phyloP scores from a whole-genome alignment of 2,329 filamentous ascomycete species.

The Cercospora citrullina region DNA sequence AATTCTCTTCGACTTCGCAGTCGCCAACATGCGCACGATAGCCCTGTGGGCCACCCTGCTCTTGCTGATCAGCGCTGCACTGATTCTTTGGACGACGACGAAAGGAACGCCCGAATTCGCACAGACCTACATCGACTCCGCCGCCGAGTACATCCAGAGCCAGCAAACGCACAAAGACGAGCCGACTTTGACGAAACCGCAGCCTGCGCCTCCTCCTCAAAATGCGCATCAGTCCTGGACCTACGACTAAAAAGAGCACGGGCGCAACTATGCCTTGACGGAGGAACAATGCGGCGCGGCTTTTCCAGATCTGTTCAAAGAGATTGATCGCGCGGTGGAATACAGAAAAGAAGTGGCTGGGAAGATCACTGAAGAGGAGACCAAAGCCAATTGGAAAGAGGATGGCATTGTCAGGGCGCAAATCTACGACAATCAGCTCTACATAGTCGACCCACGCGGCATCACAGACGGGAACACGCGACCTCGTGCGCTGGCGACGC shows the following conservation, averaged over 20 bases:
- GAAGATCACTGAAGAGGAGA: constrained; percentile 29
- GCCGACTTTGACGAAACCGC: neutral
- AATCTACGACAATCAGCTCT: constrained; percentile 36
- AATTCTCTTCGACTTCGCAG: neutral
- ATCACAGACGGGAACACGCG: constrained; percentile 32
- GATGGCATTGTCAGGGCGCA: constrained; percentile 32
- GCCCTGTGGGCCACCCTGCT: constrained; percentile 25
- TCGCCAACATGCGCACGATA: constrained; percentile 22
- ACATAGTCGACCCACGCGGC: constrained; percentile 31
- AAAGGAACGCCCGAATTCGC: constrained; percentile 13
- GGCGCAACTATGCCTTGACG: constrained; percentile 32
- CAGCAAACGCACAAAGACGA: constrained; percentile 11
- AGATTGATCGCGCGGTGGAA: constrained; percentile 35
- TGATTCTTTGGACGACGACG: constrained; percentile 23
- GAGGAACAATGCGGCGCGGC: constrained; percentile 34
- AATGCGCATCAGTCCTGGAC: constrained; percentile 16
- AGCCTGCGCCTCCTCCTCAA: constrained; percentile 4
- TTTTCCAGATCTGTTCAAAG: constrained; percentile 36
- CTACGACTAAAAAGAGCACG: constrained; percentile 27
- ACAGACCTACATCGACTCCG: constrained; percentile 11
- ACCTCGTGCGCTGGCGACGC: constrained; percentile 39
- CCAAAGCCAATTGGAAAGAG: constrained; percentile 28
- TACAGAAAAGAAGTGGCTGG: constrained; percentile 27
- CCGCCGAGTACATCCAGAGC: constrained; percentile 13
- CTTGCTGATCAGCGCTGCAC: constrained; percentile 17